Base-by-base conservation (phyloP, 169 alveolate species). In the Plasmodium vinckei region DNA sequence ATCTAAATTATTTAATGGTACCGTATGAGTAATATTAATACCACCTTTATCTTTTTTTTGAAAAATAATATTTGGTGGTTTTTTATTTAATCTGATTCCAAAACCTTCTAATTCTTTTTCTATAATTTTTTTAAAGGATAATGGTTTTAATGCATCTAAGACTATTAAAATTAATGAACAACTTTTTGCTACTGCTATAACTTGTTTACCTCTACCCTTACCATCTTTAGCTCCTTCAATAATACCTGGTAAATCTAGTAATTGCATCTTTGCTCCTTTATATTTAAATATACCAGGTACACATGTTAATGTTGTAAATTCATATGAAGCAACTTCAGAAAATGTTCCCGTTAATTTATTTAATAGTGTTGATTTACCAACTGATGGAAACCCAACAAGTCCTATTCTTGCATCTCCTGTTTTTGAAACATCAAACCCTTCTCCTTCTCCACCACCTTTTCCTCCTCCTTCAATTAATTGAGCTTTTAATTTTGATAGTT, bases 401-500 rank as follows among this genome's bases (percentile, higher is more conserved):
- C 99, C 99, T 7, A 99, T 98, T 72, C 99, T 95, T n/a, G 99
- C 99, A 89, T 99, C 99, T 71, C 99, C 99, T n/a, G 98, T 95
- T 79, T 93, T 93, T 17, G 96, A 93, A 3, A 93, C 96, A 51
- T 93, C 96, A 72, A 93, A 93, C 2, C 96, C 96, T 60, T 93
- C 96, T 49, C 94, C 97, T 72, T 95, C 98, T n/a, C 95, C 97
- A 0, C 95, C 95, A 19, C 94, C 94, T 64, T 84, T 94, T 44
- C 89, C 92, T 84, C 72, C 95, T 82, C 79, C 94, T 89, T 92
- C 97, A 94, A 97, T 96, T 61, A 98, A 94, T 93, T 98, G 99
- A 49, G 99, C 94, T 69, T 97, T 95, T 46, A 98, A 94, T 90
- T 97, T 97, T 7, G 99, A 99, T 12, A 98, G 91, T 92, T 97